phyloP scores from a whole-genome alignment of 805 yeast genomes.

The Ogataea angusta region DNA sequence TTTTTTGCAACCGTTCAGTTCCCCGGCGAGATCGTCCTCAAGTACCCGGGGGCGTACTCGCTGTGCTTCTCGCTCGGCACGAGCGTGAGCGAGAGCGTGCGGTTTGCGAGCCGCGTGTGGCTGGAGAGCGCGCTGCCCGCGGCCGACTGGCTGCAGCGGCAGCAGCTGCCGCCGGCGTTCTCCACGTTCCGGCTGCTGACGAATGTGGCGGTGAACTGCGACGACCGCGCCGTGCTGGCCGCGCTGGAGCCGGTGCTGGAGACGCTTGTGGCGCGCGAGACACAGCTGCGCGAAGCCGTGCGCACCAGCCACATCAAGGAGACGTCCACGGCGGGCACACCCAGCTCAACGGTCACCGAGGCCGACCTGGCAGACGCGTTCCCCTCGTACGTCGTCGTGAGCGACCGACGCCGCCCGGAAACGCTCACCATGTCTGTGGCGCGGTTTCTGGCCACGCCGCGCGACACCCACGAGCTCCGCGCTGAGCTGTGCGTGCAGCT shows the following conservation, averaged over 20 bases:
- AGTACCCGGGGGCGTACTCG: slow-evolving; percentile 54
- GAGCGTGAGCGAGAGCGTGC: slow-evolving; percentile 51
- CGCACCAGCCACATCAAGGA: slow-evolving; percentile 36
- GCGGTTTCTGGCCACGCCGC: slow-evolving; percentile 28
- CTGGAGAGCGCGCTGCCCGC: slow-evolving; percentile 45
- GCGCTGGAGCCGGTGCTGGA: slow-evolving; percentile 35
- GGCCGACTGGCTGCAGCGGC: slow-evolving; percentile 47
- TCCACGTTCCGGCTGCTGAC: slow-evolving; percentile 47
- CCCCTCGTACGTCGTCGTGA: slow-evolving; percentile 48
- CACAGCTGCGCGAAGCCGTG: slow-evolving; percentile 39
- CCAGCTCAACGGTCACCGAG: slow-evolving; percentile 42
- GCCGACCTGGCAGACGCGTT: slow-evolving; percentile 46
- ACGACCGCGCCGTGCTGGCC: slow-evolving; percentile 36
- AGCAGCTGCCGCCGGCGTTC: slow-evolving; percentile 49
- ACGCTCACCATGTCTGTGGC: slow-evolving; percentile 33
- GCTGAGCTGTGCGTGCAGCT: slow-evolving; percentile 45
- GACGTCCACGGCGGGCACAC: slow-evolving; percentile 11
- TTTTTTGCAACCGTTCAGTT: slow-evolving; percentile 49
- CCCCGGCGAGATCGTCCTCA: slow-evolving; percentile 60
- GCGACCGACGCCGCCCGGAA: slow-evolving; percentile 27
- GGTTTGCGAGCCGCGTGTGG: slow-evolving; percentile 60
- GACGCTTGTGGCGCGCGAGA: slow-evolving; percentile 39
- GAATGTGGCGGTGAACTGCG: slow-evolving; percentile 44
- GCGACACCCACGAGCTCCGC: slow-evolving; percentile 22
- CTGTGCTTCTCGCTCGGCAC: slow-evolving; percentile 53